phyloP scores from a whole-genome alignment of 768 basidiomycete genomes.

The Boletus rubroflammeus region DNA sequence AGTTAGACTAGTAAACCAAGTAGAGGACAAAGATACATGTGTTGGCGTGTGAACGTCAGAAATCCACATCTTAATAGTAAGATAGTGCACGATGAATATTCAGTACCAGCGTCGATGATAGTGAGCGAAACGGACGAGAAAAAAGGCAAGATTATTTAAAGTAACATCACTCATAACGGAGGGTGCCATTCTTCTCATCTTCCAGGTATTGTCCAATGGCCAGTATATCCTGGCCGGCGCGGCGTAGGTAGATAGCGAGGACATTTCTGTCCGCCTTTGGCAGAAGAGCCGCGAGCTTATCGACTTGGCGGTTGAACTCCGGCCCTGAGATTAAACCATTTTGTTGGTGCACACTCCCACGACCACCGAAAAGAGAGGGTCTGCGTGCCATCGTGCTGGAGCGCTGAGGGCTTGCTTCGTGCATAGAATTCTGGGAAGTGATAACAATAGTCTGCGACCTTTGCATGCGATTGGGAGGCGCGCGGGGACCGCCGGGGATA shows the following conservation, averaged over 20 bases:
- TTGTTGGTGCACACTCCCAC: slow-evolving; percentile 8
- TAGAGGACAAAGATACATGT: slow-evolving; percentile 23
- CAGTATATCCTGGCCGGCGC: slow-evolving; percentile 74
- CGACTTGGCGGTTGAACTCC: slow-evolving; percentile 65
- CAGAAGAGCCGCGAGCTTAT: slow-evolving; percentile 64
- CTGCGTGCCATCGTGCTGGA: slow-evolving; percentile 28
- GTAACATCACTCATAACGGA: slow-evolving; percentile 37
- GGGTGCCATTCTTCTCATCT: slow-evolving; percentile 72
- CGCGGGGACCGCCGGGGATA: slow-evolving; percentile 73
- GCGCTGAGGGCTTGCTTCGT: slow-evolving; percentile 24
- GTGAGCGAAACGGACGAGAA: slow-evolving; percentile 6
- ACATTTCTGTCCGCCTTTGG: slow-evolving; percentile 68
- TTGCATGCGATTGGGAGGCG: slow-evolving; percentile 56
- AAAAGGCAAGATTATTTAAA: background rate
- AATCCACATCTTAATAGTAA: slow-evolving; percentile 5
- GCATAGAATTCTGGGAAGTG: slow-evolving; percentile 26
- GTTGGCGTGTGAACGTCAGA: slow-evolving; percentile 6
- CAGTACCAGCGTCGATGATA: slow-evolving; percentile 12
- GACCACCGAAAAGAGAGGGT: slow-evolving; percentile 31
- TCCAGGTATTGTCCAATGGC: slow-evolving; percentile 87
- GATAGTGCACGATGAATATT: slow-evolving; percentile 14
- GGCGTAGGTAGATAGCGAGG: slow-evolving; percentile 67
- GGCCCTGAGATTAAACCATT: slow-evolving; percentile 21
- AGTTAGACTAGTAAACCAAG: slow-evolving; percentile 16
- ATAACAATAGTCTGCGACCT: slow-evolving; percentile 67